A percentile compares a stretch with the other conserved stretches of the same genome.
These are phyloP conservation scores for Pyrus communis DNA, from an alignment of 306 rosid genomes.

Conservation along the genomic window DNA sequence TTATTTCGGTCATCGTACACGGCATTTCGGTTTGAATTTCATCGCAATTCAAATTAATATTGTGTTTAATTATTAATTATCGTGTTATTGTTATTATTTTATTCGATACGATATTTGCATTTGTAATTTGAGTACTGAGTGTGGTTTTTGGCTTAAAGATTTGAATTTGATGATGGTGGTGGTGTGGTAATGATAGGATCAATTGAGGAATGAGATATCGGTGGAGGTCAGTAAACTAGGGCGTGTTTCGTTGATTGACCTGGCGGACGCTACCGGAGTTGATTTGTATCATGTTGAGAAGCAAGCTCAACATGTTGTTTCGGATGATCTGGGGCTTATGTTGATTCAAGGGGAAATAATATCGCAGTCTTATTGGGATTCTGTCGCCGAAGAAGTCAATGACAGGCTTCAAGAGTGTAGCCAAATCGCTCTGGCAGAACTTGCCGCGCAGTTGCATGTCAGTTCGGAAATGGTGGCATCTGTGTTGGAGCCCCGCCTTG, in stretches of 20 bases:
- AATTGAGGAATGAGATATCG: constrained; percentile 69
- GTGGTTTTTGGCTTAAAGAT: background rate
- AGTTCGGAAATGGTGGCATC: constrained; percentile 75
- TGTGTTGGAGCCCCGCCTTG: constrained; percentile 79
- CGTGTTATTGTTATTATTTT: background rate
- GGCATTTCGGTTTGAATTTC: background rate
- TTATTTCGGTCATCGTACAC: background rate
- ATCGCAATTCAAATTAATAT: background rate
- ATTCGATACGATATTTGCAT: background rate
- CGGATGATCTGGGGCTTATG: constrained; percentile 55
- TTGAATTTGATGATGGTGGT: background rate
- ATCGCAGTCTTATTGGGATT: constrained; percentile 81
- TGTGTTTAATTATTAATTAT: background rate
- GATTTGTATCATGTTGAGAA: constrained; percentile 88
- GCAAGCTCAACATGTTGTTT: constrained; percentile 51
- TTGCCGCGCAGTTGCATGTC: constrained; percentile 75
- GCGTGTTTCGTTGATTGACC: constrained; percentile 77
- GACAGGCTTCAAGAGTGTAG: constrained; percentile 98
- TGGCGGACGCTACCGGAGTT: constrained; percentile 75
- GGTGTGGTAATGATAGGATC: constrained; percentile 46
- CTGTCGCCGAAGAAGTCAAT: constrained; percentile 75
- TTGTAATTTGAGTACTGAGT: background rate
- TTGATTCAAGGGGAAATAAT: constrained; percentile 81
- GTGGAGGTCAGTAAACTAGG: constrained; percentile 66
- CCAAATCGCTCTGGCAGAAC: constrained; percentile 84